These are phyloP conservation scores for Populus nigra DNA, from an alignment of 345 rosid species.

Conservation along the genomic window DNA sequence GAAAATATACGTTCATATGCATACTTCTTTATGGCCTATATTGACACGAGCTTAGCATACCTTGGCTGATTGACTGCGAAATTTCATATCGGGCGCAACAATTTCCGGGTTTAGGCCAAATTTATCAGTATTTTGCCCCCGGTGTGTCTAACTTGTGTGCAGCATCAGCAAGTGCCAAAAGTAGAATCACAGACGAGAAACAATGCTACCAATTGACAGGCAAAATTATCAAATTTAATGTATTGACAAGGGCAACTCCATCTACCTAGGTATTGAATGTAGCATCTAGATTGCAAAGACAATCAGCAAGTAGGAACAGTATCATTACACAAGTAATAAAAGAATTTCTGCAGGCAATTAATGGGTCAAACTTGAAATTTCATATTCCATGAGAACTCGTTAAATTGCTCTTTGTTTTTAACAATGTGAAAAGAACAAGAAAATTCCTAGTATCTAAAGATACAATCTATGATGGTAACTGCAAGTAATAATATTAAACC, in stretches of 20 bases:
- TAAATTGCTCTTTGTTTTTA: conserved; percentile 12
- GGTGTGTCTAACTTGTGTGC: no score
- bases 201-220: no score
- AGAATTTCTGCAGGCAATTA: neutral
- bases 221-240: neutral
- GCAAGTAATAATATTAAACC: conserved; percentile 10
- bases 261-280: neutral
- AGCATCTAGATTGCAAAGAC: neutral
- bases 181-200: no score
- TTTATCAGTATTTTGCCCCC: no score
- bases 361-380: conserved; percentile 12
- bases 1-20: no score
- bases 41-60: no score
- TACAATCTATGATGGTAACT: conserved; percentile 20
- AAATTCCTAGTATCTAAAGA: conserved; percentile 16
- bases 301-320: neutral
- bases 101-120: no score
- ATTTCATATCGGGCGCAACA: no score
- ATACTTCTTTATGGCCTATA: no score
- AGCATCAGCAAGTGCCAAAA: no score
- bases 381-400: conserved; percentile 25
- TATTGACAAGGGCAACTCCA: neutral
- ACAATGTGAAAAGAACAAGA: conserved; percentile 12
- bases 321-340: neutral
- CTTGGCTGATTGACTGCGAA: no score